Conservation (phyloP, 371 early-diverging fungal species). For the Mucor piriformis region DNA sequence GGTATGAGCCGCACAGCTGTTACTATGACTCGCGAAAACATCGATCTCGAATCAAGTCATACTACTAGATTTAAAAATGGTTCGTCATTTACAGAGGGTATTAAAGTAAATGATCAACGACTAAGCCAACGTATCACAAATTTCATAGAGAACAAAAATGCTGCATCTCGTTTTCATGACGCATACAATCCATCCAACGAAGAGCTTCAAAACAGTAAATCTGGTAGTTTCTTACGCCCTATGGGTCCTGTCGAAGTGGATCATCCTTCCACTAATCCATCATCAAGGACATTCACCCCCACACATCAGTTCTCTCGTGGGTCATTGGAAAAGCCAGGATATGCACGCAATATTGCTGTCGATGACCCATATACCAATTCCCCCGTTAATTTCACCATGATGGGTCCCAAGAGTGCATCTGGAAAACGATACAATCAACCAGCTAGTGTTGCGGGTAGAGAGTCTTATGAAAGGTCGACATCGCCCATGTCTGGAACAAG, state of each 20-base stretch:
- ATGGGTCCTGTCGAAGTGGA: slow-evolving; percentile 47
- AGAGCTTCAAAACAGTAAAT: not conserved
- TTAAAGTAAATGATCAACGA: slow-evolving; percentile 12
- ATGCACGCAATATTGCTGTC: slow-evolving; percentile 24
- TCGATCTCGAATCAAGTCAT: slow-evolving; percentile 12
- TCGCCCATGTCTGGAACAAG: slow-evolving; percentile 5
- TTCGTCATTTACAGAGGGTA: slow-evolving; percentile 8
- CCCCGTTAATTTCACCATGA: slow-evolving; percentile 39
- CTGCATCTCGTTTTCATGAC: not conserved
- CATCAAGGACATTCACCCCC: slow-evolving; percentile 11
- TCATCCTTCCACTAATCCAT: slow-evolving; percentile 11
- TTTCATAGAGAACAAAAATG: slow-evolving; percentile 22
- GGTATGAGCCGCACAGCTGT: not conserved
- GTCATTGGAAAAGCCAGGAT: not conserved
- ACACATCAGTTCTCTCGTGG: not conserved
- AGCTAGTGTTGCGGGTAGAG: not conserved
- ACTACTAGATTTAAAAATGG: slow-evolving; percentile 11
- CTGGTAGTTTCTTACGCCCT: slow-evolving; percentile 31
- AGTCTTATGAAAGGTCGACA: slow-evolving; percentile 7
- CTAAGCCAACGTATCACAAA: slow-evolving; percentile 29
- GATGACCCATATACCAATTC: slow-evolving; percentile 39
- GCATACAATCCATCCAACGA: not conserved
- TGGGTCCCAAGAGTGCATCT: slow-evolving; percentile 20
- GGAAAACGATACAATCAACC: not conserved
- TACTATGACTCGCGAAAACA: not conserved